Evolutionary conservation across 2,329 filamentous ascomycete species (phyloP), one percentile per base, ranked within the genome.

Genomic region (Colletotrichum abscissum): DNA sequence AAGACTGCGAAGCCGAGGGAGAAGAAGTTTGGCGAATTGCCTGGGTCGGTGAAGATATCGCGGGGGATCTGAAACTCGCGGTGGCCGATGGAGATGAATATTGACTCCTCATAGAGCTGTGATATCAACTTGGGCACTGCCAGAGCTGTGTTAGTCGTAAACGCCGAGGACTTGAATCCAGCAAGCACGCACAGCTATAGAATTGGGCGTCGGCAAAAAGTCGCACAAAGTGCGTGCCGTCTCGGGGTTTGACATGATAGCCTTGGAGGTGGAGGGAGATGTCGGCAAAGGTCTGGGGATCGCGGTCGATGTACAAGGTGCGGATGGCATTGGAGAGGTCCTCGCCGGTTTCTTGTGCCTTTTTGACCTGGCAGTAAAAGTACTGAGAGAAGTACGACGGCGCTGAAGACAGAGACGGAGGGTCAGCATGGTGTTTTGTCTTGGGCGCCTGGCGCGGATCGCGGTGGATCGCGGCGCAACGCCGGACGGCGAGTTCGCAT

Each of bases 351-450:
- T 89, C 87, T 73, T 91, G 88, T 62, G 89, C 92, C 76, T 87
- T 84, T 70, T 90, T 88, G 54, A 98, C 84, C 84, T 98, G 95
- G 78, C 94, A 94, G 77, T 92, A 88, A 82, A 98, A 98, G 85
- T 97, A 98, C 77, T 95, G 93, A 24, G 96, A 97, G 84, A 98
- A 98, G 83, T 98, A 98, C 63, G 95, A 98, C 72, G 96, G 96
- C 79, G 95, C 96, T 97, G 70, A 55, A 28, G 33, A 33, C 33
- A 62, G 60, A 65, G 60, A 16, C 5, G 35, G 5, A 5, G 33
- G 52, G 24, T 59, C n/a, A 68, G 67, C 30, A 54, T 46, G 42
- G 42, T 46, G 42, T 46, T 46, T 46, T 46, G 42, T 46, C 42
- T 46, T 16, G 42, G 42, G 26, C 65, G 28, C 35, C 56, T 28